These are phyloP conservation scores for Knufia fluminis DNA, from an alignment of 2,329 filamentous ascomycete species.

Conservation along the genomic window DNA sequence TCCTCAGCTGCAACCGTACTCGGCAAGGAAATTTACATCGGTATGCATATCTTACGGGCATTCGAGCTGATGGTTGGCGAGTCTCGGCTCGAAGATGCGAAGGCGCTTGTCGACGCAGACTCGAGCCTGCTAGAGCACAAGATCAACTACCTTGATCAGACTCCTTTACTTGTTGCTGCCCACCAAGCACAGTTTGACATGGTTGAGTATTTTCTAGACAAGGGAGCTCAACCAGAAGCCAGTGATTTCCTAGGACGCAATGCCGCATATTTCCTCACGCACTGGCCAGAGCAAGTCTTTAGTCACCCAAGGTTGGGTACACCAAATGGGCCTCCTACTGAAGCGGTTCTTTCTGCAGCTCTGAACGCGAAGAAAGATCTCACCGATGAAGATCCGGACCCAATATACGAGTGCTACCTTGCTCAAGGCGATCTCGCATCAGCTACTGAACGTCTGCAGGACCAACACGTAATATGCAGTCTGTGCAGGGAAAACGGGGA, in stretches of 20 bases:
- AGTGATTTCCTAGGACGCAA: neutral
- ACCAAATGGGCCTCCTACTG: neutral
- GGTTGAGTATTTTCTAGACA: neutral
- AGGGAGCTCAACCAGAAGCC: neutral
- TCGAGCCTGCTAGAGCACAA: neutral
- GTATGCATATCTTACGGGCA: neutral
- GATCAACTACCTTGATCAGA: neutral
- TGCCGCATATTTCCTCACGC: neutral
- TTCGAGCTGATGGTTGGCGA: neutral
- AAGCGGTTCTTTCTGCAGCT: neutral
- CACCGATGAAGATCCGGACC: neutral
- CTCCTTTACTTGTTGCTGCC: neutral
- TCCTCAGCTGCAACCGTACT: neutral
- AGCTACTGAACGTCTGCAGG: neutral
- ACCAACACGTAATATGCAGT: neutral
- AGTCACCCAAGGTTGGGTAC: neutral
- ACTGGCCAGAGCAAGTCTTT: neutral
- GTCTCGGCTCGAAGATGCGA: neutral
- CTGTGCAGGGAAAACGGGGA: neutral
- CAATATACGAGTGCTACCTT: neutral
- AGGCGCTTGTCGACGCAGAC: neutral
- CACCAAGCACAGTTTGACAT: neutral
- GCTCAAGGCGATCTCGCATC: neutral
- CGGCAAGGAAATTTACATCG: neutral
- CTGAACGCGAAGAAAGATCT: neutral